Percentiles rank a stretch among this genome's conserved stretches.
Conservation (phyloP, 352 stramenopile species). For the Lagenidium sp. region DNA sequence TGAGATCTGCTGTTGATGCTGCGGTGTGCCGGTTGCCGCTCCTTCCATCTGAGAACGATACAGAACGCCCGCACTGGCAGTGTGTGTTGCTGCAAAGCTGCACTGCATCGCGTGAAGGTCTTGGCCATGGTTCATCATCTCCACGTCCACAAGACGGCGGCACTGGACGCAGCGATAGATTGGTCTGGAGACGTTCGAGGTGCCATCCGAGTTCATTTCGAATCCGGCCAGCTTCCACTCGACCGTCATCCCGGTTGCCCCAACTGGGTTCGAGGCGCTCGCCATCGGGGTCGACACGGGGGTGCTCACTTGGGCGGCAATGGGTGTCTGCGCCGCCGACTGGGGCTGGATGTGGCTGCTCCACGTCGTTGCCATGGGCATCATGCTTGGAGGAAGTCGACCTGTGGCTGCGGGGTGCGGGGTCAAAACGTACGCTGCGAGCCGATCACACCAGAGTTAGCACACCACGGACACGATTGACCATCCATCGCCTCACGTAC, state of each 20-base stretch:
- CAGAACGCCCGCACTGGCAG: too few species aligned
- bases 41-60: constrained; percentile 50
- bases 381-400: too few species aligned
- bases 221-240: constrained; percentile 78
- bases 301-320: constrained; percentile 13
- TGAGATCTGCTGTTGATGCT: constrained; percentile 22
- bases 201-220: constrained; percentile 66
- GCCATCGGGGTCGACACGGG: constrained; percentile 14
- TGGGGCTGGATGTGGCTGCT: constrained; percentile 41
- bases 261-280: not conserved
- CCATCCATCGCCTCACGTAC: too few species aligned
- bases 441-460: not conserved
- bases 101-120: constrained; percentile 52
- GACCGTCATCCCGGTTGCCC: constrained; percentile 16
- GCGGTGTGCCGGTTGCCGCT: constrained; percentile 2
- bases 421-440: constrained; percentile 15
- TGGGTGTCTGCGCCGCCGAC: constrained; percentile 10
- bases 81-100: constrained; percentile 22
- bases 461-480: not conserved
- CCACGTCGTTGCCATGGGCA: constrained; percentile 33
- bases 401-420: constrained; percentile 7
- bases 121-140: constrained; percentile 50
- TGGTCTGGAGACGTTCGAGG: constrained; percentile 47
- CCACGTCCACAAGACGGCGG: constrained; percentile 53
- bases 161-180: constrained; percentile 77